phyloP scores from a whole-genome alignment of 2,329 filamentous ascomycete genomes.

The Xylariaceae sp. region DNA sequence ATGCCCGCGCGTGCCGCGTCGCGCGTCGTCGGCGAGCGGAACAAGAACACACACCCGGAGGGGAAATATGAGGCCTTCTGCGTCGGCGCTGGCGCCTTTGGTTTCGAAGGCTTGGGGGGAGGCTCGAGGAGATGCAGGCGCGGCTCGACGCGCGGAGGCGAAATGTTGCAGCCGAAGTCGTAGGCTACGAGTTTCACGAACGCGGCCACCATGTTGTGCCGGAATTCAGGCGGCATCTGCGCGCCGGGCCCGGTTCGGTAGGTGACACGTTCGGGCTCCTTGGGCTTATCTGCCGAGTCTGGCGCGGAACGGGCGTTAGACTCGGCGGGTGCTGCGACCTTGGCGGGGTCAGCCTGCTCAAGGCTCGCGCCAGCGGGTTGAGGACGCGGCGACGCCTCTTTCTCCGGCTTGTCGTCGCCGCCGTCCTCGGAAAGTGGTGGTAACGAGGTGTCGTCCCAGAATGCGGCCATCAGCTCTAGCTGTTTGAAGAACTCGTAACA shows the following conservation, averaged over 20 bases:
- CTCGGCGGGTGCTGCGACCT: constrained; percentile 18
- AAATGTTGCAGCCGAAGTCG: constrained; percentile 66
- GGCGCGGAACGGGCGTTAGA: constrained; percentile 20
- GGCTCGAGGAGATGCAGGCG: constrained; percentile 54
- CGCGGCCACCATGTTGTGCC: constrained; percentile 58
- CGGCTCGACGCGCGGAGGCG: constrained; percentile 59
- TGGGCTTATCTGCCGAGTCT: constrained; percentile 13
- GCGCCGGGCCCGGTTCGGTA: constrained; percentile 54
- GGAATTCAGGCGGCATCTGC: constrained; percentile 61
- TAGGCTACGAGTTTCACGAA: constrained; percentile 68
- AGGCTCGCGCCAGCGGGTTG: constrained; percentile 20
- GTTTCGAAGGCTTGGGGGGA: constrained; percentile 8
- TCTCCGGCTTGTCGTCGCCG: not conserved
- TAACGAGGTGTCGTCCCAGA: constrained; percentile 63
- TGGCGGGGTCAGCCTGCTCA: constrained; percentile 24
- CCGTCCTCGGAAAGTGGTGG: constrained; percentile 21
- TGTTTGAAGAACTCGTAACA: constrained; percentile 68
- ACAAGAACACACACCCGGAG: constrained; percentile 62
- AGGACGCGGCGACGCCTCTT: constrained; percentile 9
- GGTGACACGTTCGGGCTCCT: constrained; percentile 28
- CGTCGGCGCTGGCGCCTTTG: constrained; percentile 30
- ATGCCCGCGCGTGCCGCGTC: constrained; percentile 61
- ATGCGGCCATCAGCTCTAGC: constrained; percentile 60
- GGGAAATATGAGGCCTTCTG: constrained; percentile 56
- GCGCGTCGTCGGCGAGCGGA: constrained; percentile 61